Evolutionary conservation across 1,284 basidiomycete species (phyloP), one percentile per base, ranked within the genome.

Genomic region (Ceratobasidium sp.): DNA sequence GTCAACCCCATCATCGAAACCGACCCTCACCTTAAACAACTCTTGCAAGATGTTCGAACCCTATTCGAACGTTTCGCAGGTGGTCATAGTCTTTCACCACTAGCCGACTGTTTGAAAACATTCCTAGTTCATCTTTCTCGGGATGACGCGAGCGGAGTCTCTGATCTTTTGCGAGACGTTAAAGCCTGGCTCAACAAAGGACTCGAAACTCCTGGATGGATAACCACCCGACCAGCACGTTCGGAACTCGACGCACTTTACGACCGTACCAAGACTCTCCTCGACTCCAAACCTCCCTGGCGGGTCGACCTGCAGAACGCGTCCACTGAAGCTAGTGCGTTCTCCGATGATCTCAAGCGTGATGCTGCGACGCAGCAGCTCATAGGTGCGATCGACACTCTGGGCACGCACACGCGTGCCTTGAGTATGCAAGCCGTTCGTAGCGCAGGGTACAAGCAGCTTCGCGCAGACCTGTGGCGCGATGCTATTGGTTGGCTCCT

Each of bases 21-120:
- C 59, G 79, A 81, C 75, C 80, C 79, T 21, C 79, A 76, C 16
- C 77, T 85, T 41, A 64, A 78, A 7, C 74, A 73, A 18, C 78
- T 80, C 1, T 77, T 85, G 1, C 52, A 73, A 1, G 80, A 84
- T 52, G 44, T 83, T 8, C 82, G 83, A 73, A 75, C 76, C 0
- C 72, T 86, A n/a, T 73, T 85, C 0, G 82, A 85, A 67, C 83
- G 85, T 0, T 75, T 84, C 26, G 83, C 82, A 0, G 81, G 82
- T 11, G 80, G 82, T 0, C 80, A 79, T 58, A 80, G 82, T 11
- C 77, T 86, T 1, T 83, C 84, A 30, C 78, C 80, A 0, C 72
- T 85, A 16, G 59, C 83, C 1, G 46, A 72, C 1, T 73, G 78
- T 0, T 74, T 84, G 52, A 77, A 78, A 41, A 52, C 76, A 21